These are phyloP conservation scores for Ustilago sp. DNA, from an alignment of 1,284 basidiomycete genomes.

Conservation along the genomic window DNA sequence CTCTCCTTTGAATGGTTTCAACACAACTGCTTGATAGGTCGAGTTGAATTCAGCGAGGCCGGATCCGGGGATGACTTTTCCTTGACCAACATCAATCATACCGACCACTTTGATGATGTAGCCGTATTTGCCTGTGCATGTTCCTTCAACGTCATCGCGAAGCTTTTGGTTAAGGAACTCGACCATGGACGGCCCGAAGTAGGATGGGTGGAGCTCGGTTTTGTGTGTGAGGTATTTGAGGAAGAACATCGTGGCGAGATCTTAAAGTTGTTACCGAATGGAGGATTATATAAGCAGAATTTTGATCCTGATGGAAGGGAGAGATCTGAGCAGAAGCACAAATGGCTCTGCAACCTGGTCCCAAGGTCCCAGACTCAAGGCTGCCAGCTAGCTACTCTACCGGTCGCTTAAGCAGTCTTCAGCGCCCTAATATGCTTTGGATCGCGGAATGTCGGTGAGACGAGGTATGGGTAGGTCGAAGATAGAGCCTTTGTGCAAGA, in stretches of 20 bases:
- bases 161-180: constrained; percentile 92
- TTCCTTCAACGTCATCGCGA: constrained; percentile 95
- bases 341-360: no score
- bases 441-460: no score
- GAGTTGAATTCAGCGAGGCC: constrained; percentile 87
- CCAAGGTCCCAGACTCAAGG: no score
- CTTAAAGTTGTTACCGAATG: not conserved
- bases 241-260: constrained; percentile 56
- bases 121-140: constrained; percentile 87
- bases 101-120: constrained; percentile 97
- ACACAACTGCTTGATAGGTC: constrained; percentile 66
- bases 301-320: no score
- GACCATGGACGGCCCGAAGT: constrained; percentile 94
- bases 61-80: constrained; percentile 86
- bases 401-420: no score
- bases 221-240: constrained; percentile 91
- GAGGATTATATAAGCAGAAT: no score
- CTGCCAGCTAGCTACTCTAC: no score
- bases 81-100: constrained; percentile 63
- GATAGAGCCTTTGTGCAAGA: no score
- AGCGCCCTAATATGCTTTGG: no score
- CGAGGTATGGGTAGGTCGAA: no score
- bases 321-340: no score
- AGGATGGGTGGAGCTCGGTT: constrained; percentile 95
- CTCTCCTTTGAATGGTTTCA: constrained; percentile 87